A percentile compares a stretch with the other conserved stretches of the same genome.
phyloP scores from a whole-genome alignment of 148 eudicot species.

The Amaranthus palmeri region DNA sequence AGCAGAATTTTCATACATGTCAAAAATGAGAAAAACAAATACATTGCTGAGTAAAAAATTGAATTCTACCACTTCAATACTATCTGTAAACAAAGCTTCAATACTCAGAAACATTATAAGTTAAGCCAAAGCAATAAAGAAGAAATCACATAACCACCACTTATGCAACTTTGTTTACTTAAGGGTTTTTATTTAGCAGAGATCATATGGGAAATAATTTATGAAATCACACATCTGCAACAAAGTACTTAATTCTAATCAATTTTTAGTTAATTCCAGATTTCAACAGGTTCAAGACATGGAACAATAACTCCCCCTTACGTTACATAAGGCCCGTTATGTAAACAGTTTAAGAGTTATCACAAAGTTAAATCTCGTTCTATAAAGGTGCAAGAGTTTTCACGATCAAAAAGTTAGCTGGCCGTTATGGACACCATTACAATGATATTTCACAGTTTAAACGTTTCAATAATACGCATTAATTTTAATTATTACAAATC shows the following conservation, averaged over 20 bases:
- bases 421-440: no score
- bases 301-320: no score
- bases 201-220: not conserved
- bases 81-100: not conserved
- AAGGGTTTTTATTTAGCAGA: not conserved
- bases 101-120: not conserved
- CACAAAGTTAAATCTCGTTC: no score
- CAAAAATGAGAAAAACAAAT: not conserved
- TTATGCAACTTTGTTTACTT: not conserved
- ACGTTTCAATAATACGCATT: no score
- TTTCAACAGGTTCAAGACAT: not conserved
- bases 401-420: no score
- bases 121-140: not conserved
- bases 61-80: not conserved
- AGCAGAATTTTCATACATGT: not conserved
- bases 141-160: not conserved
- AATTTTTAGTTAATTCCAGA: not conserved
- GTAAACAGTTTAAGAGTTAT: no score
- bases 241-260: not conserved
- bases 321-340: no score
- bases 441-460: no score
- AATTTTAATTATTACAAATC: no score
- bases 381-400: no score
- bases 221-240: not conserved
- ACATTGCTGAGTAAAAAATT: not conserved